Base-by-base conservation (phyloP, 2,329 filamentous ascomycete species). In the Purpureocillium takamizusanense region DNA sequence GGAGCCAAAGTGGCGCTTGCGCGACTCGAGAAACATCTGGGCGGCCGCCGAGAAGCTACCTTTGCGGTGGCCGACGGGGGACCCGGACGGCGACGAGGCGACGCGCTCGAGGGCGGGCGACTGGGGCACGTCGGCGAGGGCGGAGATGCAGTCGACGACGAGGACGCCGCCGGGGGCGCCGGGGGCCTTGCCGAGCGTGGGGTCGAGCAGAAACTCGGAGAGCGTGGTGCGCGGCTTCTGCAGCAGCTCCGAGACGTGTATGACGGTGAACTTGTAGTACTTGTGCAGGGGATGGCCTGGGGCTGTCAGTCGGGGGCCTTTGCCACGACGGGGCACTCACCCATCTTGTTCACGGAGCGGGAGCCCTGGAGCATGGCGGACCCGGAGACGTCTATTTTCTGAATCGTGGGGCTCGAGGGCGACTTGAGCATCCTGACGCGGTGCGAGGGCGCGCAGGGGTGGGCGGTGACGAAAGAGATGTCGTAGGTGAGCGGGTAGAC, bases 381-480 rank as follows among this genome's bases (percentile, higher is more conserved):
- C 0, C 69, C 72, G 10, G 62, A 66, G 13, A 76, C 61, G 43
- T 76, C 71, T 39, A 72, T 69, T 42, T 76, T 70, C 49, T 72
- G 72, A 37, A 77, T 75, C 2, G 71, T 75, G 15, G 76, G 74
- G 49, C 74, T 80, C 1, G 70, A 69, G 0, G 75, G 72, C 12
- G 75, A 76, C 51, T 73, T 76, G 36, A 81, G 51, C 39, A 80
- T 70, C 44, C 69, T 72, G 3, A 77, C 71, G 39, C 71, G 66
- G 36, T 67, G 66, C 2, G 75, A 76, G 2, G 74, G 70, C 5
- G 74, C 68, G 48, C 79, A 83, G 0, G 79, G 79, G 46, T 81
- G 76, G 1, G 77, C 77, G 1, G 79, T 81, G 14, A 81, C 74
- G 51, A 83, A 83, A 47, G 72, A 72, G 16, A 81, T 67, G 41